Conservation (phyloP, 768 basidiomycete species). For the Pholiota molesta region DNA sequence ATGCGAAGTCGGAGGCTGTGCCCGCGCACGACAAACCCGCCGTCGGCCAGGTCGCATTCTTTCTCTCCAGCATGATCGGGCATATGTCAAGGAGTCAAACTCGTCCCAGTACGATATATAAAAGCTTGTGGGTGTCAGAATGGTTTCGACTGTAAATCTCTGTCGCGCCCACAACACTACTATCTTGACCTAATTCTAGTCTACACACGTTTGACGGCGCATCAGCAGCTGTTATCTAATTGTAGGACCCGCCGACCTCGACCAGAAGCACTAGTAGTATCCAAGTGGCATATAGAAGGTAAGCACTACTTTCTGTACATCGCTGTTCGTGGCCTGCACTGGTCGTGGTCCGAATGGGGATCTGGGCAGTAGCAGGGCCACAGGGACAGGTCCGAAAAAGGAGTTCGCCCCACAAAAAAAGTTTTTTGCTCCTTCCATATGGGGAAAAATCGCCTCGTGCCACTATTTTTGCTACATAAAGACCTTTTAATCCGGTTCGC, state of each 20-base stretch:
- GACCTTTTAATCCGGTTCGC: slow-evolving; percentile 13
- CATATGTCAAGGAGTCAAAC: slow-evolving; percentile 5
- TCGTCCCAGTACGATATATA: neutral
- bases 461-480: slow-evolving; percentile 11
- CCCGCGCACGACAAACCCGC: neutral
- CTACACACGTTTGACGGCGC: neutral
- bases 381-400: neutral
- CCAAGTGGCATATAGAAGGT: neutral
- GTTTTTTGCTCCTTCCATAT: slow-evolving; percentile 12
- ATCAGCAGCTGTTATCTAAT: too few species aligned
- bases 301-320: neutral
- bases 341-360: slow-evolving; percentile 3
- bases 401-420: neutral
- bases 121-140: neutral
- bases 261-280: neutral
- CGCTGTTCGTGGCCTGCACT: neutral
- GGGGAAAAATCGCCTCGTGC: slow-evolving; percentile 12
- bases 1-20: slow-evolving; percentile 12
- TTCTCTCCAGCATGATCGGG: slow-evolving; percentile 10
- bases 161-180: neutral
- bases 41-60: neutral
- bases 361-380: neutral
- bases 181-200: neutral
- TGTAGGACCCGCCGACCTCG: neutral
- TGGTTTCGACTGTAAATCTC: neutral